A percentile compares a stretch with the other conserved stretches of the same genome.
Conservation (phyloP, 768 basidiomycete genomes). For the Mrakia gelida region DNA sequence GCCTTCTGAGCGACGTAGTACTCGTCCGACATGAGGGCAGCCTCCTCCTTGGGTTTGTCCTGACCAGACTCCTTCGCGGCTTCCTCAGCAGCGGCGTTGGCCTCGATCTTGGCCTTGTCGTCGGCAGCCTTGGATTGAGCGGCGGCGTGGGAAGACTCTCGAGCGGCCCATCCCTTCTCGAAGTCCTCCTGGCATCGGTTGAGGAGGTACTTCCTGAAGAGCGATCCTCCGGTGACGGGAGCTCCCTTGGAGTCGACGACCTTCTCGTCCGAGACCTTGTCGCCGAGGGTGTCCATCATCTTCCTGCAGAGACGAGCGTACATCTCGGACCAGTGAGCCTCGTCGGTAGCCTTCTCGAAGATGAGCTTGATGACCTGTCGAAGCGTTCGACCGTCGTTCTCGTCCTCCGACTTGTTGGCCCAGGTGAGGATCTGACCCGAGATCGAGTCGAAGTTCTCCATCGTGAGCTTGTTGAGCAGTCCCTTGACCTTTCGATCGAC, state of each 20-base stretch:
- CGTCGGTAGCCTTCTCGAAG: constrained; percentile 96
- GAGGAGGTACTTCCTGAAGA: constrained; percentile 94
- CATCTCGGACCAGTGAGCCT: constrained; percentile 94
- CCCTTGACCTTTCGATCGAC: constrained; percentile 90
- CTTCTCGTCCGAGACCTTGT: constrained; percentile 80
- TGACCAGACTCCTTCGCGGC: constrained; percentile 54
- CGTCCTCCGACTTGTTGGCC: constrained; percentile 89
- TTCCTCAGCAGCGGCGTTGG: constrained; percentile 40
- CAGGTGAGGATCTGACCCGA: constrained; percentile 90
- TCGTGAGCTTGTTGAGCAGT: constrained; percentile 89
- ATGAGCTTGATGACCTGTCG: constrained; percentile 94
- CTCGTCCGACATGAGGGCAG: constrained; percentile 80
- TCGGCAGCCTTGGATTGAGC: constrained; percentile 80
- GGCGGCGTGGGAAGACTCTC: constrained; percentile 79
- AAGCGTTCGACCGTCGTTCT: constrained; percentile 87
- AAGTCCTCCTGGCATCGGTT: constrained; percentile 98
- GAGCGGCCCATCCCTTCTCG: constrained; percentile 87
- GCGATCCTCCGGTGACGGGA: constrained; percentile 84
- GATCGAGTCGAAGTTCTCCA: constrained; percentile 94
- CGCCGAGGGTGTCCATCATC: constrained; percentile 90
- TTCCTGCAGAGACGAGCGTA: constrained; percentile 91
- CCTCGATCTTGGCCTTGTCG: constrained; percentile 71
- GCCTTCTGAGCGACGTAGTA: constrained; percentile 96
- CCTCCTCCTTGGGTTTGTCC: constrained; percentile 53
- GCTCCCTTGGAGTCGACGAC: constrained; percentile 76